These are phyloP conservation scores for Oryza coarctata DNA, from an alignment of 176 grass and related monocot genomes.

Conservation along the genomic window DNA sequence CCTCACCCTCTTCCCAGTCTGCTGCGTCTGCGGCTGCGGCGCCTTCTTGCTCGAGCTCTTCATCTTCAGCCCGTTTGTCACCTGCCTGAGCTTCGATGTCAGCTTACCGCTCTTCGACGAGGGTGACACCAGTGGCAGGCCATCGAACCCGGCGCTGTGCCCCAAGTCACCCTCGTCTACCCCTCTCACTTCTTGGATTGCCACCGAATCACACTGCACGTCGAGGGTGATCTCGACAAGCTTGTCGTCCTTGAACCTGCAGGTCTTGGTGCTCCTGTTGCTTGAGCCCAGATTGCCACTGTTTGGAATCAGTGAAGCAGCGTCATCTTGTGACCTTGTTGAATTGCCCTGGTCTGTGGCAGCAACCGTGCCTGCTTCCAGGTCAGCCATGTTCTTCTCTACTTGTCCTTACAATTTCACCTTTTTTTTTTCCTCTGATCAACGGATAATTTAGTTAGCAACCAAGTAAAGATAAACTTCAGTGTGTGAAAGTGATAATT, in stretches of 20 bases:
- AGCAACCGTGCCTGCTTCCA: conserved; percentile 11
- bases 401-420: neutral
- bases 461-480: neutral
- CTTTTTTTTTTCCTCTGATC: neutral
- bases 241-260: conserved; percentile 75
- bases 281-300: conserved; percentile 54
- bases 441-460: conserved; percentile 5
- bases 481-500: neutral
- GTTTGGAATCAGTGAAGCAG: conserved; percentile 45
- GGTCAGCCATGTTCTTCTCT: conserved; percentile 26
- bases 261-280: conserved; percentile 40
- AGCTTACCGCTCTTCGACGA: conserved; percentile 47
- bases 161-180: conserved; percentile 41
- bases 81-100: conserved; percentile 56
- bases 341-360: neutral
- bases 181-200: conserved; percentile 58
- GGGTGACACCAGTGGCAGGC: conserved; percentile 29
- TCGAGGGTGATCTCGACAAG: conserved; percentile 75
- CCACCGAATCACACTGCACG: conserved; percentile 52
- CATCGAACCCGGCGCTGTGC: conserved; percentile 31
- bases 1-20: conserved; percentile 12
- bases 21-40: neutral
- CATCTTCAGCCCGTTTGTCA: conserved; percentile 64
- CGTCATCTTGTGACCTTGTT: conserved; percentile 42
- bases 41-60: conserved; percentile 41